Evolutionary conservation across 192 early-diverging fungal genomes (phyloP).

Genomic region (Coemansia sp.): DNA sequence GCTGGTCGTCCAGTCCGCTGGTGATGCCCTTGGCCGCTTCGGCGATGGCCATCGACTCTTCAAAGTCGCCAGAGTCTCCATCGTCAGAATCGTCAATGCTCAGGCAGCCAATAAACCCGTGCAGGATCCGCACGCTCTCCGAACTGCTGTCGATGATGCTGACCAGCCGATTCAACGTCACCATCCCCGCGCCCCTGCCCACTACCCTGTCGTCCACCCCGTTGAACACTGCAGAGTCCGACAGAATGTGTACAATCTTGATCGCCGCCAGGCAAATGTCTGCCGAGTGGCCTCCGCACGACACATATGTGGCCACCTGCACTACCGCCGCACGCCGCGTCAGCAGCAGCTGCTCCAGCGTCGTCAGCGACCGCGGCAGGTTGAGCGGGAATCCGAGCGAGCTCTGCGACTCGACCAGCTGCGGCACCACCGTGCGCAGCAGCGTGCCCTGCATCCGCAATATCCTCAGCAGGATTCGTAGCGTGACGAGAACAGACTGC

Average conservation of each 20-base stretch:
- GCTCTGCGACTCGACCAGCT: constrained; percentile 49
- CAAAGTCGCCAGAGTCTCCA: constrained; percentile 39
- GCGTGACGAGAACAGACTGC: constrained; percentile 31
- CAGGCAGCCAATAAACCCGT: constrained; percentile 75
- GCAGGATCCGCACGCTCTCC: constrained; percentile 67
- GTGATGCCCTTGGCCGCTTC: constrained; percentile 35
- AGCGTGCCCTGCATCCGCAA: constrained; percentile 76
- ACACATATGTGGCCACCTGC: constrained; percentile 68
- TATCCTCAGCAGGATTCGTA: constrained; percentile 64
- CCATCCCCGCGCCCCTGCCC: constrained; percentile 47
- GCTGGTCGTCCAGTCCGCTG: constrained; percentile 43
- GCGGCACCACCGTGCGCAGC: constrained; percentile 61
- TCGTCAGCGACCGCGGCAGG: constrained; percentile 57
- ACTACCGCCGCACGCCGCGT: constrained; percentile 66
- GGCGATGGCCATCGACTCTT: constrained; percentile 38
- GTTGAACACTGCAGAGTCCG: constrained; percentile 69
- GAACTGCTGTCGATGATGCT: constrained; percentile 62
- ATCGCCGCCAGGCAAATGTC: constrained; percentile 72
- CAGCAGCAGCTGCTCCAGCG: constrained; percentile 78
- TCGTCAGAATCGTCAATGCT: constrained; percentile 65
- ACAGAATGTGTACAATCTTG: constrained; percentile 67
- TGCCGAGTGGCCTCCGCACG: constrained; percentile 56
- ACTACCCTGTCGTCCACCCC: constrained; percentile 38
- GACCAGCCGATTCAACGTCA: constrained; percentile 70
- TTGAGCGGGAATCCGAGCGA: constrained; percentile 52